These are phyloP conservation scores for Besnoitia besnoiti DNA, from an alignment of 169 alveolate genomes.

Conservation along the genomic window DNA sequence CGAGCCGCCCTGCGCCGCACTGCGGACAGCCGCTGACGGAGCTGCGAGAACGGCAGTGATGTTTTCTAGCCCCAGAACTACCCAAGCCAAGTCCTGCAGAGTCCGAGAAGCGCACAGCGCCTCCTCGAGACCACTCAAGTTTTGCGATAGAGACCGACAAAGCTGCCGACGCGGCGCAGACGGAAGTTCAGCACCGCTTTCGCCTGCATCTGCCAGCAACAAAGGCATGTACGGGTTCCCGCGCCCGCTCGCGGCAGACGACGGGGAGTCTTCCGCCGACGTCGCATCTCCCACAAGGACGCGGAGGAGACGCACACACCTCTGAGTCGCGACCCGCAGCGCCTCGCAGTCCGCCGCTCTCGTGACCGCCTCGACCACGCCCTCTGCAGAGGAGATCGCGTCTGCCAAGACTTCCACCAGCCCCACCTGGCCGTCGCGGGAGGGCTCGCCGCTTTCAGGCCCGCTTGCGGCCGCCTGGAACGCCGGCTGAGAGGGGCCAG, in stretches of 20 bases:
- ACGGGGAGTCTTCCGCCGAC: neutral
- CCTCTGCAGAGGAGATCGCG: neutral
- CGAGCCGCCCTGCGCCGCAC: neutral
- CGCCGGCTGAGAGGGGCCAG: no score
- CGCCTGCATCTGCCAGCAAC: neutral
- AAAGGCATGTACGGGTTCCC: neutral
- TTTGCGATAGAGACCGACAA: neutral
- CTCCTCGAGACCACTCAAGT: neutral
- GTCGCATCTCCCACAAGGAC: neutral
- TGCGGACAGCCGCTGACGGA: neutral
- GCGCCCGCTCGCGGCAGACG: neutral
- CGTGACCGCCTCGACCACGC: neutral
- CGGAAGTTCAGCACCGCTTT: neutral
- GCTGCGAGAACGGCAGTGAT: neutral
- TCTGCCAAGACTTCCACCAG: neutral
- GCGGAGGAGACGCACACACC: neutral
- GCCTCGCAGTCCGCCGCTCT: neutral
- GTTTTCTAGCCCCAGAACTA: neutral
- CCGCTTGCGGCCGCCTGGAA: neutral
- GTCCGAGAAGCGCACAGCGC: neutral
- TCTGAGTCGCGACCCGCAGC: neutral
- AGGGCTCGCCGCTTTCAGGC: neutral
- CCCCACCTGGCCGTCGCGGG: neutral
- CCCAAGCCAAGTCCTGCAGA: constrained; percentile 13
- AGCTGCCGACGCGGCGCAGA: neutral